Percentiles rank a stretch among this genome's conserved stretches.
These are phyloP conservation scores for Sclerotinia trifoliorum DNA, from an alignment of 2,329 filamentous ascomycete species.

Conservation along the genomic window DNA sequence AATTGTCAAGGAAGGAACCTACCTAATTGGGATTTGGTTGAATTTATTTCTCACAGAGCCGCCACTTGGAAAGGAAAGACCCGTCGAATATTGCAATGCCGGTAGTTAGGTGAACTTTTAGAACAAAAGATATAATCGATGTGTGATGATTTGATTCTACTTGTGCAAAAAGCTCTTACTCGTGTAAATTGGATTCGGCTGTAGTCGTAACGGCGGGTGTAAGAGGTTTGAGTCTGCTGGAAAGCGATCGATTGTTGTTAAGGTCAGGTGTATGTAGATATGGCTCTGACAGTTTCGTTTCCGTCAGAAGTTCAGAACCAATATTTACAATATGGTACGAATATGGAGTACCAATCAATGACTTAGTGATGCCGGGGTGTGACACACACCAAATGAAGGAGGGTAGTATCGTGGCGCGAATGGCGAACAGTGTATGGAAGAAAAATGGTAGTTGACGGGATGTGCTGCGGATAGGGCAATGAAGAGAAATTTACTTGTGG, in stretches of 20 bases:
- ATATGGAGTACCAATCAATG: not conserved
- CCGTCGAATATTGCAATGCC: not conserved
- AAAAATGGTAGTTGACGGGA: not conserved
- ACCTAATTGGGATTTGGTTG: not conserved
- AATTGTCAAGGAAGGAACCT: not conserved
- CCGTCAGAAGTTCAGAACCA: slow-evolving; percentile 2
- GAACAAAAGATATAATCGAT: not conserved
- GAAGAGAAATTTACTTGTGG: not conserved
- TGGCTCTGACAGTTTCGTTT: slow-evolving; percentile 7
- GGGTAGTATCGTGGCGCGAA: slow-evolving; percentile 10
- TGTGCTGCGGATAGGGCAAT: not conserved
- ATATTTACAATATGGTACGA: not conserved
- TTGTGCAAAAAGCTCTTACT: not conserved
- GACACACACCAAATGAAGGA: slow-evolving; percentile 6
- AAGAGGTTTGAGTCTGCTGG: not conserved
- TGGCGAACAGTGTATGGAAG: not conserved
- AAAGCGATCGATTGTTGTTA: not conserved
- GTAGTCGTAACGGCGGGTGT: not conserved
- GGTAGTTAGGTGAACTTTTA: not conserved
- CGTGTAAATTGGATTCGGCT: not conserved
- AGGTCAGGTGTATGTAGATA: not conserved
- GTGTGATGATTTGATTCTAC: not conserved
- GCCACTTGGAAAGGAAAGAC: not conserved
- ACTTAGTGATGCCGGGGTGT: not conserved
- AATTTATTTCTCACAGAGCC: not conserved